Percentiles rank a stretch among this genome's conserved stretches.
phyloP scores from a whole-genome alignment of 2,329 filamentous ascomycete genomes.

The Arthrinium puccinioides region DNA sequence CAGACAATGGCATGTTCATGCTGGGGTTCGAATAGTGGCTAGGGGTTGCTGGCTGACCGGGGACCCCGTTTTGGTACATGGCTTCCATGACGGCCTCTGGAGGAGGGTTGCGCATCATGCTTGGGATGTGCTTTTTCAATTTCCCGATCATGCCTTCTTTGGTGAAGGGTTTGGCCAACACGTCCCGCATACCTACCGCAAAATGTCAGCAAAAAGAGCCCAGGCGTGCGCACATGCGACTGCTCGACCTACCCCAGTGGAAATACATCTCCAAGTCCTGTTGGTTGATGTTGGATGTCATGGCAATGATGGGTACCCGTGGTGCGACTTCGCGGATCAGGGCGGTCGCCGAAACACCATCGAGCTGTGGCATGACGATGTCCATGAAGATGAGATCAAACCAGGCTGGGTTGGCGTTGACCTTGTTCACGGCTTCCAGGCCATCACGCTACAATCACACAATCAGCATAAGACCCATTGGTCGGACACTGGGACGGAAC shows the following conservation, averaged over 20 bases:
- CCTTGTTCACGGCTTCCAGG: constrained; percentile 83
- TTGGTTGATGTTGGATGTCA: constrained; percentile 96
- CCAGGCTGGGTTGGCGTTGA: constrained; percentile 44
- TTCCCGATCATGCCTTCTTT: constrained; percentile 77
- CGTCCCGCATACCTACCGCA: constrained; percentile 95
- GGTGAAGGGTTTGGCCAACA: constrained; percentile 94
- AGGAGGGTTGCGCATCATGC: constrained; percentile 64
- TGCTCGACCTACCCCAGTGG: constrained; percentile 67
- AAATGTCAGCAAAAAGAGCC: no score
- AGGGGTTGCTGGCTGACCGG: constrained; percentile 22
- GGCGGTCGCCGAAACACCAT: constrained; percentile 90
- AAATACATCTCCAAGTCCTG: constrained; percentile 98
- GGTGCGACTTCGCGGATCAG: constrained; percentile 83
- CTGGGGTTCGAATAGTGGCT: constrained; percentile 23
- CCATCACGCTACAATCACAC: constrained; percentile 62
- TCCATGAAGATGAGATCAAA: constrained; percentile 77
- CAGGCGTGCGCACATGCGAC: no score
- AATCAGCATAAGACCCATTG: no score
- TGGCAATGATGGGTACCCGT: constrained; percentile 84
- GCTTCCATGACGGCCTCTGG: constrained; percentile 27
- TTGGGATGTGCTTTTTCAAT: constrained; percentile 81
- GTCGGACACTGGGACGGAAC: not conserved
- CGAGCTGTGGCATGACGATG: constrained; percentile 94
- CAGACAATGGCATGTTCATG: constrained; percentile 24
- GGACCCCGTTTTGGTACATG: constrained; percentile 21